Conservation (phyloP, 1,139 yeast species). For the Yamadazyma jaroonii region DNA sequence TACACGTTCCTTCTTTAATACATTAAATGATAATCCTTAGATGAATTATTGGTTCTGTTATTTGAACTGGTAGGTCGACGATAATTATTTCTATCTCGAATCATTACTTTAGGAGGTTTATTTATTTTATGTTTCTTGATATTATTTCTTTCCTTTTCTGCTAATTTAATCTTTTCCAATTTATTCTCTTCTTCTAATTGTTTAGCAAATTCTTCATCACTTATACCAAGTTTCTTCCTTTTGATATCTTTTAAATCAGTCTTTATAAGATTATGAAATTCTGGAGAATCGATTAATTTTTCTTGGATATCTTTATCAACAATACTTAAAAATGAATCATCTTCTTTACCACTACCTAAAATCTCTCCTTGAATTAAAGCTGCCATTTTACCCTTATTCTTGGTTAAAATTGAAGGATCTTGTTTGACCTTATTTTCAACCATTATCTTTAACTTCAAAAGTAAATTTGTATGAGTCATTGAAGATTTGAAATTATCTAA, state of each 20-base stretch:
- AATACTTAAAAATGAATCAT: conserved; percentile 28
- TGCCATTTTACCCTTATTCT: conserved; percentile 51
- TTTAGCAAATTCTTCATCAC: conserved; percentile 38
- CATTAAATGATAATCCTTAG: conserved; percentile 11
- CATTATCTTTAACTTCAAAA: conserved; percentile 40
- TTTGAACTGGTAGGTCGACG: background rate
- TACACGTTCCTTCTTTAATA: conserved; percentile 9
- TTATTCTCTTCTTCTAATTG: conserved; percentile 9
- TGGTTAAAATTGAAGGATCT: conserved; percentile 48
- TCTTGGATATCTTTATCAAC: conserved; percentile 49
- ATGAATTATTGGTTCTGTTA: background rate
- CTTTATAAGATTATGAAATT: conserved; percentile 33
- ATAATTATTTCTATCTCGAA: no score
- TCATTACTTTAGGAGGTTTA: conserved; percentile 24
- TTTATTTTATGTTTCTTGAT: conserved; percentile 14
- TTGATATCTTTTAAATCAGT: conserved; percentile 35
- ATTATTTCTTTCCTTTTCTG: conserved; percentile 4
- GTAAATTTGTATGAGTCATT: conserved; percentile 41
- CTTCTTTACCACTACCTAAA: conserved; percentile 15
- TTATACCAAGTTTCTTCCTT: conserved; percentile 32
- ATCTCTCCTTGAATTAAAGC: conserved; percentile 54
- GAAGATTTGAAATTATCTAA: conserved; percentile 44
- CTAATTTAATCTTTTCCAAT: conserved; percentile 3
- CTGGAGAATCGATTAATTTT: conserved; percentile 43
- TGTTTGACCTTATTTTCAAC: conserved; percentile 46